Evolutionary conservation across 2,329 filamentous ascomycete species (phyloP), one percentile per base, ranked within the genome.

Genomic region (Aspergillaceae sp.): DNA sequence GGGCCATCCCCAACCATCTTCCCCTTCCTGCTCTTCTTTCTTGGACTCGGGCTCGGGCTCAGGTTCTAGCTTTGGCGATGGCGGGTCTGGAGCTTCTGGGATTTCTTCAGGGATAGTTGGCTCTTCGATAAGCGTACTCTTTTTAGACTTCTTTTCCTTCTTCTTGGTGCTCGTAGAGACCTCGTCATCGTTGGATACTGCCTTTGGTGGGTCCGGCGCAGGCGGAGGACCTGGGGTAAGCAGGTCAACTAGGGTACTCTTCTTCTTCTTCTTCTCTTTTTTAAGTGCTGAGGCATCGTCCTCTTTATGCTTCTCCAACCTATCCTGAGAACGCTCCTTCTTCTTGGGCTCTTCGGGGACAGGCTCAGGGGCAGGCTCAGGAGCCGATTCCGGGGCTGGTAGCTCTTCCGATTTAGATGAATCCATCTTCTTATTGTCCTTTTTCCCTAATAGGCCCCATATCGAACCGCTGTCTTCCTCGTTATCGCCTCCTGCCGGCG

Each of bases 91-190:
- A 11, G 53, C 53, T 26, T 53, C 42, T 9, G 53, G 46, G 7
- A 53, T 54, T 29, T 48, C 43, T 9, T 49, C 47, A 27, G 41
- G 40, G n/a, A 51, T 46, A 7, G 53, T 49, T 48, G 56, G 52
- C 45, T 60, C 58, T 29, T 61, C 60, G 4, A 57, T 51, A 10
- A 53, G 49, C 4, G 44, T 45, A 35, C 57, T 60, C 48, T 66
- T 66, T 50, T 54, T 56, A 7, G 60, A 60, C 48, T 68, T 68
- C 42, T 70, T 70, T 54, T 71, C 70, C 54, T 73, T 70, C 48
- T 67, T 63, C 50, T 67, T 64, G 9, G 51, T 55, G n/a, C 36
- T 38, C 6, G 49, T 28, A 29, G 54, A 53, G 30, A 56, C 57
- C 61, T 65, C 63, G 32, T 66, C 64, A 9, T 69, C 67, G 7